These are phyloP conservation scores for Colletotrichum zoysiae DNA, from an alignment of 2,329 filamentous ascomycete genomes.

Conservation along the genomic window DNA sequence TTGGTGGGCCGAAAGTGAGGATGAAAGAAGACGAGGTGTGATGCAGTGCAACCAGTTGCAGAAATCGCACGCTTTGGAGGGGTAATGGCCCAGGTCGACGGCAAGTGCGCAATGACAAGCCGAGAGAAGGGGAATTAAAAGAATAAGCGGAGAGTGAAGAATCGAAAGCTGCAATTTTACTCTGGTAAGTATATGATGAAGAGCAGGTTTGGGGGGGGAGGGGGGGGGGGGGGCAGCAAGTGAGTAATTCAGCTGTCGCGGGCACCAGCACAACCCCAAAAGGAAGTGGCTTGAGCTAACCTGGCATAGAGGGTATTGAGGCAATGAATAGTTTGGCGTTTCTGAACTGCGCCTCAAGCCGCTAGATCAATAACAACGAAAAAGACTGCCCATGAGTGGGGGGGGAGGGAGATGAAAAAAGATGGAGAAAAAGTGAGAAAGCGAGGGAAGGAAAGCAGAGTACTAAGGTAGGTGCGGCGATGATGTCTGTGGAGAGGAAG, in stretches of 20 bases:
- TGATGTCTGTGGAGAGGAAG: constrained; percentile 3
- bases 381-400: constrained; percentile 8
- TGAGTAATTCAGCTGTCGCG: constrained; percentile 4
- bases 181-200: constrained; percentile 19
- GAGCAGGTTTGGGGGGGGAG: neutral
- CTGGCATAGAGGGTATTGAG: constrained; percentile 27
- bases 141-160: neutral
- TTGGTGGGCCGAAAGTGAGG: neutral
- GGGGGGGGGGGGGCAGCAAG: neutral
- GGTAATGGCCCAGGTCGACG: neutral
- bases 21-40: constrained; percentile 11
- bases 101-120: neutral
- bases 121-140: neutral
- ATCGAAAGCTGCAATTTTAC: constrained; percentile 10
- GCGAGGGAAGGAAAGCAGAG: neutral
- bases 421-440: neutral
- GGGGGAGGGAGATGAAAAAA: neutral
- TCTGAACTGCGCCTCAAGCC: constrained; percentile 34
- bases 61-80: constrained; percentile 18
- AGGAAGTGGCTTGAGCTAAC: constrained; percentile 32
- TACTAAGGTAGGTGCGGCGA: constrained; percentile 15
- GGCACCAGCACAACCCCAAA: constrained; percentile 20
- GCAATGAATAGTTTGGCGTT: constrained; percentile 12
- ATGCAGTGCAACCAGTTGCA: constrained; percentile 38
- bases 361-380: constrained; percentile 22